Percentiles rank a stretch among this genome's conserved stretches.
Conservation (phyloP, 2,329 filamentous ascomycete species). For the Hymenoscyphus repandus region DNA sequence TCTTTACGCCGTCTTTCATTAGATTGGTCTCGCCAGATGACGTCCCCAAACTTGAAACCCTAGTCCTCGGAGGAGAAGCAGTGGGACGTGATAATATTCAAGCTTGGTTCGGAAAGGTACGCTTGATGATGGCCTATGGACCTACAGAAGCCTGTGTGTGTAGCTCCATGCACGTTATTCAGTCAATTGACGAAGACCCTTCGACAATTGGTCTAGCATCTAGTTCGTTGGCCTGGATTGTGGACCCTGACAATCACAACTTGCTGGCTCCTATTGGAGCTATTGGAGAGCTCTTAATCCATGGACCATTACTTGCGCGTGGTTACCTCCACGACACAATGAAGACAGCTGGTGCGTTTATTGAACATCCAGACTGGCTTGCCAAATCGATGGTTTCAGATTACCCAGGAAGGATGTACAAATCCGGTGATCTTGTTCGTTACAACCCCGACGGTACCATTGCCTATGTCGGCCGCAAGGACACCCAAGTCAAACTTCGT, state of each 20-base stretch:
- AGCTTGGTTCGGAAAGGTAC: not conserved
- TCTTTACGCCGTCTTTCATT: not conserved
- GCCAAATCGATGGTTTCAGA: too few species aligned
- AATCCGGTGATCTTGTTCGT: slow-evolving; percentile 8
- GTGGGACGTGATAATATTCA: not conserved
- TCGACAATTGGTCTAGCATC: slow-evolving; percentile 18
- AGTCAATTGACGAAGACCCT: too few species aligned
- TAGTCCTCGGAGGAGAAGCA: not conserved
- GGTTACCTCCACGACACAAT: slow-evolving; percentile 54
- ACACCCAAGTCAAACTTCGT: slow-evolving; percentile 45
- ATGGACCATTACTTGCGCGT: slow-evolving; percentile 51
- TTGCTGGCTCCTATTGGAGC: slow-evolving; percentile 15
- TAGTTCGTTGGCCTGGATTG: slow-evolving; percentile 33
- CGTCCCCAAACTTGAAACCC: not conserved
- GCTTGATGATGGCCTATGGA: not conserved
- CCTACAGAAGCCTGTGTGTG: too few species aligned
- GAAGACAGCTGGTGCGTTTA: slow-evolving; percentile 53
- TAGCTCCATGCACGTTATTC: slow-evolving; percentile 7
- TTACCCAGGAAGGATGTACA: too few species aligned
- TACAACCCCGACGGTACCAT: slow-evolving; percentile 9
- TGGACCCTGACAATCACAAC: slow-evolving; percentile 12
- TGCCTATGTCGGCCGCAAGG: slow-evolving; percentile 48
- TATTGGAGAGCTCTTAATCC: slow-evolving; percentile 20
- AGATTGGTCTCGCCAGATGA: not conserved
- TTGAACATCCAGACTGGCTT: slow-evolving; percentile 50